Conservation (phyloP, 129 eudicot species). For the Tanacetum coccineum region DNA sequence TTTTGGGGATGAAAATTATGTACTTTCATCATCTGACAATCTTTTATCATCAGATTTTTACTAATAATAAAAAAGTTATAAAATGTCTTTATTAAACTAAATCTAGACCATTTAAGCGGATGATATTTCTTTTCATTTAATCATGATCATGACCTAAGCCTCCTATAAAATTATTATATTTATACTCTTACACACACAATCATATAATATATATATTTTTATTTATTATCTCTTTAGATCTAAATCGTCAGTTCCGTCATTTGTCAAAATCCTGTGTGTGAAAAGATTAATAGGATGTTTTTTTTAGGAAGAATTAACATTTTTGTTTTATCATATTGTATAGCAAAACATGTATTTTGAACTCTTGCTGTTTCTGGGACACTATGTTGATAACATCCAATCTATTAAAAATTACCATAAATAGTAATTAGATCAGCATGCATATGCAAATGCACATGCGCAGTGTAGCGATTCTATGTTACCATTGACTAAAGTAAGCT, state of each 20-base stretch:
- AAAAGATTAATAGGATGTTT: too few species aligned
- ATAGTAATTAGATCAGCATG: conserved; percentile 17
- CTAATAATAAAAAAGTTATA: background rate
- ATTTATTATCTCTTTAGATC: too few species aligned
- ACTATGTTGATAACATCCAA: background rate
- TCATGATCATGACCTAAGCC: background rate
- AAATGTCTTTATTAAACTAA: background rate
- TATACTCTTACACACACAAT: too few species aligned
- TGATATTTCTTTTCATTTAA: background rate
- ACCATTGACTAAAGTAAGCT: conserved; percentile 27
- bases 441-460: conserved; percentile 21
- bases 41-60: background rate
- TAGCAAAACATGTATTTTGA: background rate
- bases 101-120: background rate
- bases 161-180: too few species aligned
- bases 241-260: too few species aligned
- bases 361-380: background rate
- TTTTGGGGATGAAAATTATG: background rate
- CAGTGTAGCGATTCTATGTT: conserved; percentile 22
- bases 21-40: conserved; percentile 14
- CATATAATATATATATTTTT: too few species aligned
- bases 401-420: background rate
- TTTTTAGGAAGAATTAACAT: too few species aligned
- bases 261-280: too few species aligned
- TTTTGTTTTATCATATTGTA: too few species aligned